phyloP scores from a whole-genome alignment of 169 alveolate species.

The Neospora caninum region DNA sequence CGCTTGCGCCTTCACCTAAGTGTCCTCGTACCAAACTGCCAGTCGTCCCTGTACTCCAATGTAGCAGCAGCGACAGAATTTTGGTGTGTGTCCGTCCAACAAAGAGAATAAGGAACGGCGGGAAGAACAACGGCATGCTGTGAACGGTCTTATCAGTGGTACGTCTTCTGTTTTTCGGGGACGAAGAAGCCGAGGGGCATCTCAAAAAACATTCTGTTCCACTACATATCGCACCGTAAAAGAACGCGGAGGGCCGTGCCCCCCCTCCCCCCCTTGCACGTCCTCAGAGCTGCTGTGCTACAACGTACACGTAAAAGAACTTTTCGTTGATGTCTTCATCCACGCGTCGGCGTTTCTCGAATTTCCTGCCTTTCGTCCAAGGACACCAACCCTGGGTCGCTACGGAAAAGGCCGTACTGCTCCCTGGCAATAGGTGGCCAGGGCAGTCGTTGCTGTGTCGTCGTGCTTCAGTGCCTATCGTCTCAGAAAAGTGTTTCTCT shows the following conservation, averaged over 20 bases:
- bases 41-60: not conserved
- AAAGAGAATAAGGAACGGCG: not conserved
- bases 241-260: not conserved
- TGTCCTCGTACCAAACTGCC: not conserved
- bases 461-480: too few relatives aligned
- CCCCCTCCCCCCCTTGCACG: too few relatives aligned
- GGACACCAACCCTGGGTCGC: too few relatives aligned
- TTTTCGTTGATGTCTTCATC: too few relatives aligned
- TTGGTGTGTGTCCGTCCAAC: not conserved
- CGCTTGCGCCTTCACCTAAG: not conserved
- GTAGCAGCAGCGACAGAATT: not conserved
- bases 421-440: too few relatives aligned
- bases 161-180: not conserved
- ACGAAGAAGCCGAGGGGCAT: not conserved
- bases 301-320: too few relatives aligned
- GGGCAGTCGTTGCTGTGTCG: too few relatives aligned
- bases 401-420: too few relatives aligned
- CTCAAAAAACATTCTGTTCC: not conserved
- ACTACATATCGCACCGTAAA: not conserved
- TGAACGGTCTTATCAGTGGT: slow-evolving; percentile 6
- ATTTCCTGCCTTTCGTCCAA: too few relatives aligned
- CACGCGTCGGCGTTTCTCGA: too few relatives aligned
- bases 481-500: too few relatives aligned
- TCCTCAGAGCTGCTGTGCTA: too few relatives aligned
- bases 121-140: not conserved